Evolutionary conservation across 495 filamentous ascomycete species (phyloP).

Genomic region (Aspergillus homomorphus): DNA sequence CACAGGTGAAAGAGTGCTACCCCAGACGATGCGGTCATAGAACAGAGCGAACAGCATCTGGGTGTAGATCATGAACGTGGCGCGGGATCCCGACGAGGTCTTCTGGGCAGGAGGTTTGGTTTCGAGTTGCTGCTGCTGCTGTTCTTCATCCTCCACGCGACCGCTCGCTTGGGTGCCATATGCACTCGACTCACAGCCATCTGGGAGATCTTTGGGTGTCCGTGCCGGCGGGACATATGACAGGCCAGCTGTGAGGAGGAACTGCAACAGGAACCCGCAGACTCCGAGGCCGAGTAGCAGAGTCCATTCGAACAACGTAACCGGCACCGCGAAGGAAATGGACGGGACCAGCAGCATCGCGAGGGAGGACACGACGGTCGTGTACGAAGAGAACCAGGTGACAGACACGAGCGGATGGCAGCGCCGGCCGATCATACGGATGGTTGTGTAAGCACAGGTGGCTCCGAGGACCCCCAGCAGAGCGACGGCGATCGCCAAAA

Average conservation of each 20-base stretch:
- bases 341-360: conserved; percentile 57
- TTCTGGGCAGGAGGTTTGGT: conserved; percentile 15
- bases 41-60: conserved; percentile 89
- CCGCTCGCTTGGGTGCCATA: conserved; percentile 7
- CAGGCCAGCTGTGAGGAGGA: conserved; percentile 78
- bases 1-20: conserved; percentile 59
- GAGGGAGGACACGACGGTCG: conserved; percentile 60
- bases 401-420: conserved; percentile 83
- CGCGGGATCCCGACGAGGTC: conserved; percentile 53
- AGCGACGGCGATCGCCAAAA: conserved; percentile 68
- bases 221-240: conserved; percentile 53
- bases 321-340: conserved; percentile 62
- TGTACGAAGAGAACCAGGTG: conserved; percentile 77
- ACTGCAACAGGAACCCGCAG: conserved; percentile 84
- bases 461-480: conserved; percentile 79
- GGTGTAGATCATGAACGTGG: conserved; percentile 86
- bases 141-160: conserved; percentile 1
- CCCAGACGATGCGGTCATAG: conserved; percentile 78
- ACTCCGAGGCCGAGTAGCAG: conserved; percentile 66
- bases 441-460: conserved; percentile 71
- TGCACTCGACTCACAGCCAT: not conserved
- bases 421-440: conserved; percentile 80
- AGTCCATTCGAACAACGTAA: conserved; percentile 61
- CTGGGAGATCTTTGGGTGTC: conserved; percentile 21
- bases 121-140: not conserved